Evolutionary conservation across 2,329 filamentous ascomycete genomes (phyloP), one percentile per base, ranked within the genome.

Genomic region (Neonectria faginata): DNA sequence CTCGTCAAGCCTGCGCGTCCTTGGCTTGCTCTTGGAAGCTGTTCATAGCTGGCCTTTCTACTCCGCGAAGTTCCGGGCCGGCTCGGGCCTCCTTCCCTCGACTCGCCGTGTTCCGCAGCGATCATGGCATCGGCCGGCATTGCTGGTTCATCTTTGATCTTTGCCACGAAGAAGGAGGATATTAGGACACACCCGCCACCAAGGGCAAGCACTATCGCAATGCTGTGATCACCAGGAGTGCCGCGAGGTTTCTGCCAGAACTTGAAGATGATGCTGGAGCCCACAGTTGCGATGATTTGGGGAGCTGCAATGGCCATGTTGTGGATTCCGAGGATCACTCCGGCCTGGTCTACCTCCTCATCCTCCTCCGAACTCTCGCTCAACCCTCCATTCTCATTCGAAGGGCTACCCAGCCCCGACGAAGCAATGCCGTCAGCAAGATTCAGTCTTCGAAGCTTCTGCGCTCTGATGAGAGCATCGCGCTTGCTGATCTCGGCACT

Each of bases 231-330:
- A 36, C 93, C 94, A 0, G 93, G 91, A 5, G 86, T 88, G 5
- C 94, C 94, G 67, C 95, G 86, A 0, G 93, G 93, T 79, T 97
- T 97, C 81, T 98, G 94, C 73, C 95, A 86, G 44, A 91, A 82
- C 75, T 89, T 90, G 82, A 98, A 98, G 67, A 98, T 92, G 64
- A 91, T 83, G 74, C 91, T 94, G 64, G 92, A 95, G 25, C 92
- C 89, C 29, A 97, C 81, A 6, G 94, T 97, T 11, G 95, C 94
- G 59, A 97, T 86, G 65, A 97, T 94, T 77, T 98, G 95, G 1
- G 95, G 95, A 5, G 93, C 90, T 1, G 94, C 93, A 70, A 98
- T 92, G 16, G 94, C 91, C 81, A 98, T 95, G 78, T 98, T 98
- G 83, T 98, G 95, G 59, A 98, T 94, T 9, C 95, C 95, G 2